These are phyloP conservation scores for Penicillium sp. DNA, from an alignment of 2,329 filamentous ascomycete genomes.

Conservation along the genomic window DNA sequence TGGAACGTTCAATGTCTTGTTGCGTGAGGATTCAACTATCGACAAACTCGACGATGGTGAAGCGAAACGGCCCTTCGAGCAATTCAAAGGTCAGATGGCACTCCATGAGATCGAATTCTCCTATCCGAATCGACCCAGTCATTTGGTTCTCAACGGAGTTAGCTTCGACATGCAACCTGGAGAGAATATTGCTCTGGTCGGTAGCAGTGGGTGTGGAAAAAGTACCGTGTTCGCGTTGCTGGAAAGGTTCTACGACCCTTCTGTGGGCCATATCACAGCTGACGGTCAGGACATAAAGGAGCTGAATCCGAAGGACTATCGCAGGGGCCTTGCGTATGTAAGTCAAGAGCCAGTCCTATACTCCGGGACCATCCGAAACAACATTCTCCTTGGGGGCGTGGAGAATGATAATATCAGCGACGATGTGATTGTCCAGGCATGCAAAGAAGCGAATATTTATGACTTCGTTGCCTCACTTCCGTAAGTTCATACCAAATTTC, in stretches of 20 bases:
- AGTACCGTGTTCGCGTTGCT: slow-evolving; percentile 68
- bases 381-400: not conserved
- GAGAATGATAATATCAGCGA: slow-evolving; percentile 17
- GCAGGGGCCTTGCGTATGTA: slow-evolving; percentile 1
- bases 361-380: slow-evolving; percentile 44
- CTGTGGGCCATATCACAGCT: slow-evolving; percentile 66
- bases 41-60: too few species aligned
- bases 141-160: slow-evolving; percentile 44
- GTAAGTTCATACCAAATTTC: slow-evolving; percentile 3
- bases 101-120: too few species aligned
- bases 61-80: too few species aligned
- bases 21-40: slow-evolving; percentile 42
- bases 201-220: slow-evolving; percentile 61
- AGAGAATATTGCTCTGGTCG: slow-evolving; percentile 59
- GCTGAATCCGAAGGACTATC: slow-evolving; percentile 53
- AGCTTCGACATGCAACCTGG: slow-evolving; percentile 47
- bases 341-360: slow-evolving; percentile 31
- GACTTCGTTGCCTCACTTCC: slow-evolving; percentile 34
- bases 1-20: slow-evolving; percentile 17
- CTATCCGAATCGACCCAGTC: too few species aligned
- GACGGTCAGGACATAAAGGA: slow-evolving; percentile 65
- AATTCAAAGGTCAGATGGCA: too few species aligned
- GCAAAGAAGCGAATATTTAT: slow-evolving; percentile 32
- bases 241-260: slow-evolving; percentile 69
- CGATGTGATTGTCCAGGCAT: slow-evolving; percentile 23